phyloP scores from a whole-genome alignment of 176 grass and related monocot species.

The Avena eriantha region DNA sequence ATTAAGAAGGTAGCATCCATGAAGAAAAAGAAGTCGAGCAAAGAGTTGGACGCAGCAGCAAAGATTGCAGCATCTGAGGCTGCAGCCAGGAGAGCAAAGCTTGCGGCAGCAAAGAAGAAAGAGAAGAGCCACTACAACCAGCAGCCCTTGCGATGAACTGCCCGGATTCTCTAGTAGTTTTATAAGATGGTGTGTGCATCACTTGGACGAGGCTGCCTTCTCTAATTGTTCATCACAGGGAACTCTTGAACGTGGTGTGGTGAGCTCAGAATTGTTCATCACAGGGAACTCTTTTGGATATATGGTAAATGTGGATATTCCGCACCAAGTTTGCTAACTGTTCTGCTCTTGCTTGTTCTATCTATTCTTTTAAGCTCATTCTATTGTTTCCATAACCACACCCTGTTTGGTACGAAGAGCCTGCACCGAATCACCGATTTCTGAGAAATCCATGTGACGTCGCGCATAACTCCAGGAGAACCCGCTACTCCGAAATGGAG shows the following conservation, averaged over 20 bases:
- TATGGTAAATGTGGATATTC: slow-evolving; percentile 34
- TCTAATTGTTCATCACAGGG: slow-evolving; percentile 38
- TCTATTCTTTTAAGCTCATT: background rate
- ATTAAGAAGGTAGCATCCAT: slow-evolving; percentile 75
- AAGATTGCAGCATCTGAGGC: slow-evolving; percentile 77
- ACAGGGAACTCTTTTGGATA: slow-evolving; percentile 41
- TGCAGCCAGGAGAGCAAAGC: slow-evolving; percentile 70
- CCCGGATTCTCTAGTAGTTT: slow-evolving; percentile 19
- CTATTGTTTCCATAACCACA: background rate
- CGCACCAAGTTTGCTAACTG: background rate
- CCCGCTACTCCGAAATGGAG: too few relatives aligned
- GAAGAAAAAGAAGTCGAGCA: slow-evolving; percentile 93
- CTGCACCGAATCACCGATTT: too few relatives aligned
- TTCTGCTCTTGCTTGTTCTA: background rate
- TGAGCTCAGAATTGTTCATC: slow-evolving; percentile 33
- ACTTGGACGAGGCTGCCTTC: slow-evolving; percentile 19
- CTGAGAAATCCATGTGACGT: too few relatives aligned
- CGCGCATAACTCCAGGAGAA: too few relatives aligned
- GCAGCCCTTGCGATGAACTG: slow-evolving; percentile 70
- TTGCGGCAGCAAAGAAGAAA: slow-evolving; percentile 90
- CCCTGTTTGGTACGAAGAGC: too few relatives aligned
- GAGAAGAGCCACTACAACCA: slow-evolving; percentile 96
- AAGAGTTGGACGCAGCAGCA: slow-evolving; percentile 73
- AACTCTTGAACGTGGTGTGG: slow-evolving; percentile 35
- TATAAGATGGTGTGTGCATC: slow-evolving; percentile 29